phyloP scores from a whole-genome alignment of 2,329 filamentous ascomycete genomes.

The Pseudogymnoascus sp. region DNA sequence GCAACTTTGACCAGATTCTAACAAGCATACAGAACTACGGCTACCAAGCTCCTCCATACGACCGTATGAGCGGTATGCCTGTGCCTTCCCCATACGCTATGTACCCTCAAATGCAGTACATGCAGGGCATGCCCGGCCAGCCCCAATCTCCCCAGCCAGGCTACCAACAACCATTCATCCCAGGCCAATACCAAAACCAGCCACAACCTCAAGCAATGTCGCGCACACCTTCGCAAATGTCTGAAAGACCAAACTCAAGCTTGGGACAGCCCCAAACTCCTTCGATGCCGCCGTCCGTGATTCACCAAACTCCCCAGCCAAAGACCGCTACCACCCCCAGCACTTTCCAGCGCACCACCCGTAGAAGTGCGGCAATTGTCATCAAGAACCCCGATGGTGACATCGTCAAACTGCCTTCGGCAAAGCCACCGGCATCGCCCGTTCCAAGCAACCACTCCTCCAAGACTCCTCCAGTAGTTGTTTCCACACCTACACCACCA shows the following conservation, averaged over 20 bases:
- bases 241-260: constrained; percentile 48
- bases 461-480: constrained; percentile 54
- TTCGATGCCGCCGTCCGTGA: constrained; percentile 27
- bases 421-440: constrained; percentile 56
- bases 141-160: constrained; percentile 38
- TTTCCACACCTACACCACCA: constrained; percentile 70
- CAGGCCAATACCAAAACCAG: constrained; percentile 32
- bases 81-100: constrained; percentile 32
- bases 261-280: constrained; percentile 29
- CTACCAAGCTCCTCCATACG: constrained; percentile 44
- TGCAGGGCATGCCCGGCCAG: constrained; percentile 33
- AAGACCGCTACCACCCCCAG: constrained; percentile 33
- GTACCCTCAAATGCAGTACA: constrained; percentile 44
- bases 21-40: constrained; percentile 58
- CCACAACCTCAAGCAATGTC: constrained; percentile 66
- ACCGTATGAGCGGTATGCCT: constrained; percentile 34
- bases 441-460: constrained; percentile 43
- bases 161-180: constrained; percentile 36
- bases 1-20: constrained; percentile 55
- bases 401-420: constrained; percentile 58
- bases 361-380: constrained; percentile 65
- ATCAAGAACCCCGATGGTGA: constrained; percentile 83
- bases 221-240: constrained; percentile 71
- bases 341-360: constrained; percentile 24
- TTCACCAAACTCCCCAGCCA: constrained; percentile 51